Percentiles rank a stretch among this genome's conserved stretches.
Conservation (phyloP, 306 rosid species). For the Vicia faba region DNA sequence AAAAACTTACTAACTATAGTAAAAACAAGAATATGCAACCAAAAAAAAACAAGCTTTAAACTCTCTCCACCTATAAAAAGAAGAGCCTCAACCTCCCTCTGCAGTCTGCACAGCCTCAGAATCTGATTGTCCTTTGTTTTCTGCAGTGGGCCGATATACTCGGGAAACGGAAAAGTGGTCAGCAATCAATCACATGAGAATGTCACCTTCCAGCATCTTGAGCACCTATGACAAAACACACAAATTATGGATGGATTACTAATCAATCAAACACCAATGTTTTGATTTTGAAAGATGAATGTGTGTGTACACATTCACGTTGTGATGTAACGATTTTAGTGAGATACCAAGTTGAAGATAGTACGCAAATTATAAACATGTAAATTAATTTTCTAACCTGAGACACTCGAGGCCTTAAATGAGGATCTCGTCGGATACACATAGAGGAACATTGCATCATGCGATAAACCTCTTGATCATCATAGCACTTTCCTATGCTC, state of each 20-base stretch:
- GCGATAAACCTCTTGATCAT: slow-evolving; percentile 60
- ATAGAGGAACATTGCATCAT: slow-evolving; percentile 81
- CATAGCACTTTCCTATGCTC: slow-evolving; percentile 52
- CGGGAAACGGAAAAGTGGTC: slow-evolving; percentile 20
- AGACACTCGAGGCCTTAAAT: slow-evolving; percentile 87
- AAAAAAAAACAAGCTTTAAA: neutral
- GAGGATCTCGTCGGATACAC: slow-evolving; percentile 74
- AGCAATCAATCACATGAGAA: slow-evolving; percentile 51
- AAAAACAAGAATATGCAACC: slow-evolving; percentile 20
- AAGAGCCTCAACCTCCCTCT: neutral
- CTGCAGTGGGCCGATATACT: neutral
- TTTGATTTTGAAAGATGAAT: neutral
- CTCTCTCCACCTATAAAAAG: slow-evolving; percentile 4
- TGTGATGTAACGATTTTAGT: too few species aligned
- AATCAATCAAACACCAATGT: neutral
- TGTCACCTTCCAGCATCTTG: slow-evolving; percentile 85
- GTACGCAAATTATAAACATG: neutral
- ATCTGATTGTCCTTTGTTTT: slow-evolving; percentile 11
- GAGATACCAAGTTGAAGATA: neutral
- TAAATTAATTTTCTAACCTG: slow-evolving; percentile 56
- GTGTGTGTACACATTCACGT: neutral
- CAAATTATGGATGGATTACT: neutral
- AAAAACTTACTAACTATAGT: neutral
- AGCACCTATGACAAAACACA: slow-evolving; percentile 59
- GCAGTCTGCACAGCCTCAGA: slow-evolving; percentile 1